A percentile compares a stretch with the other conserved stretches of the same genome.
phyloP scores from a whole-genome alignment of 2,329 filamentous ascomycete genomes.

The Passalora sequoiae region DNA sequence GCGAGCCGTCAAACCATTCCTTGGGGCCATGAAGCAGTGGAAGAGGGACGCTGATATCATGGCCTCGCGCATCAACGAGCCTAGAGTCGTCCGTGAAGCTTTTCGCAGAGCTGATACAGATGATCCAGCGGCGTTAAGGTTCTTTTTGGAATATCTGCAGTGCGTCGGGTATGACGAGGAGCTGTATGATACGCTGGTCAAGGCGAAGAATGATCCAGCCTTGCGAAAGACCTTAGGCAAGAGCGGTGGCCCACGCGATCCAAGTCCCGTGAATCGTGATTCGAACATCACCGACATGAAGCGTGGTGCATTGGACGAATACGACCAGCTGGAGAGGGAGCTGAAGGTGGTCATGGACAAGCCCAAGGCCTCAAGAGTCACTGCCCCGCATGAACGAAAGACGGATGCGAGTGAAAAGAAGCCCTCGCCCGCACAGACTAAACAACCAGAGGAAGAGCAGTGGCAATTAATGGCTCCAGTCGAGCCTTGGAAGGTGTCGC shows the following conservation, averaged over 20 bases:
- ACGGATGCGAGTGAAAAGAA: no score
- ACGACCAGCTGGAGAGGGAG: neutral
- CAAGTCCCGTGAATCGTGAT: neutral
- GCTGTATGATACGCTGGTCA: slow-evolving; percentile 41
- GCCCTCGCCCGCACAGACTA: no score
- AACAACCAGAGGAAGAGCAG: no score
- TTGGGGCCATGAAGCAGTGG: slow-evolving; percentile 37
- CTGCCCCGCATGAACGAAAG: no score
- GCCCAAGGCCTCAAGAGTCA: no score
- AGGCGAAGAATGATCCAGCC: slow-evolving; percentile 12
- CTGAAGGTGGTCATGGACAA: neutral
- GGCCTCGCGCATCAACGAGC: slow-evolving; percentile 33
- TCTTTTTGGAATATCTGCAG: slow-evolving; percentile 47
- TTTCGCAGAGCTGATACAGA: slow-evolving; percentile 32
- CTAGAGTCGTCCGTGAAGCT: slow-evolving; percentile 39
- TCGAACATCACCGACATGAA: neutral
- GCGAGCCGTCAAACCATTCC: slow-evolving; percentile 33
- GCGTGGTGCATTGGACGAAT: neutral
- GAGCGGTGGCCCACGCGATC: neutral
- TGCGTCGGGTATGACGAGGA: slow-evolving; percentile 39
- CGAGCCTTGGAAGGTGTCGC: no score
- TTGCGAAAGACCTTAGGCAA: neutral
- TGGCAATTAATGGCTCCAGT: no score
- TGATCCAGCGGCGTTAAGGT: slow-evolving; percentile 38
- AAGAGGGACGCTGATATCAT: slow-evolving; percentile 36